Evolutionary conservation across 352 stramenopile genomes (phyloP).

Genomic region (Globisporangium carolinianum): DNA sequence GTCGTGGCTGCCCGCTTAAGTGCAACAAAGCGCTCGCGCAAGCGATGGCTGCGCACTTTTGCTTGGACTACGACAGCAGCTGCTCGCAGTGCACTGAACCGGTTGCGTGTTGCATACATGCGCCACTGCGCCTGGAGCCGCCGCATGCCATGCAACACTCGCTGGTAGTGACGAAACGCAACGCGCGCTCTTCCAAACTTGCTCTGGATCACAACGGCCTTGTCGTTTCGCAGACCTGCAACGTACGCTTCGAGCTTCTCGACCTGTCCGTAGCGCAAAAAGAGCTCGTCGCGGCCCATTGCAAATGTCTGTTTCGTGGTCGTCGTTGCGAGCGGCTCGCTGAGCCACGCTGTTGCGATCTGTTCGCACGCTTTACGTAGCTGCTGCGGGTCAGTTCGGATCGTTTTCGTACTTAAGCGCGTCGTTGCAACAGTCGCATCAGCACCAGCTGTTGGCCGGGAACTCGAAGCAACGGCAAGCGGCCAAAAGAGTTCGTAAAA

Average conservation of each 20-base stretch:
- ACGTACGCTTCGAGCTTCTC: slow-evolving; percentile 59
- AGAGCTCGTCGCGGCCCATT: slow-evolving; percentile 67
- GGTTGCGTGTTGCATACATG: slow-evolving; percentile 21
- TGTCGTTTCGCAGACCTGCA: slow-evolving; percentile 29
- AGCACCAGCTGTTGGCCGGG: background rate
- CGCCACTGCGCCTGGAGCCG: slow-evolving; percentile 48
- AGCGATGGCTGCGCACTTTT: slow-evolving; percentile 21
- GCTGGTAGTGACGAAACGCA: slow-evolving; percentile 30
- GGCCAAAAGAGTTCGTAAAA: slow-evolving; percentile 74
- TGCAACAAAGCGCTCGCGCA: slow-evolving; percentile 19
- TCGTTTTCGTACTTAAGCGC: no score
- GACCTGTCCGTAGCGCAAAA: slow-evolving; percentile 71
- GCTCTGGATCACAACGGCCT: slow-evolving; percentile 41
- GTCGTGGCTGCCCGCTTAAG: slow-evolving; percentile 25
- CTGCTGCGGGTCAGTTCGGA: slow-evolving; percentile 10
- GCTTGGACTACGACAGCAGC: slow-evolving; percentile 27
- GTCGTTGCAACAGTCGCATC: slow-evolving; percentile 7
- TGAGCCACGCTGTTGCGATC: slow-evolving; percentile 49
- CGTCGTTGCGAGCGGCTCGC: slow-evolving; percentile 1
- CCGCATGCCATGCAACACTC: slow-evolving; percentile 25
- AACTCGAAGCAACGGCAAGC: slow-evolving; percentile 15
- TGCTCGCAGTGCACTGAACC: slow-evolving; percentile 7
- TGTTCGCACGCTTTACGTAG: slow-evolving; percentile 32
- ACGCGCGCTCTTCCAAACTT: slow-evolving; percentile 39
- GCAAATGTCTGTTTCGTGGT: slow-evolving; percentile 44